Evolutionary conservation across 2,329 filamentous ascomycete genomes (phyloP), one percentile per base, ranked within the genome.

Genomic region (Fusarium sp.): DNA sequence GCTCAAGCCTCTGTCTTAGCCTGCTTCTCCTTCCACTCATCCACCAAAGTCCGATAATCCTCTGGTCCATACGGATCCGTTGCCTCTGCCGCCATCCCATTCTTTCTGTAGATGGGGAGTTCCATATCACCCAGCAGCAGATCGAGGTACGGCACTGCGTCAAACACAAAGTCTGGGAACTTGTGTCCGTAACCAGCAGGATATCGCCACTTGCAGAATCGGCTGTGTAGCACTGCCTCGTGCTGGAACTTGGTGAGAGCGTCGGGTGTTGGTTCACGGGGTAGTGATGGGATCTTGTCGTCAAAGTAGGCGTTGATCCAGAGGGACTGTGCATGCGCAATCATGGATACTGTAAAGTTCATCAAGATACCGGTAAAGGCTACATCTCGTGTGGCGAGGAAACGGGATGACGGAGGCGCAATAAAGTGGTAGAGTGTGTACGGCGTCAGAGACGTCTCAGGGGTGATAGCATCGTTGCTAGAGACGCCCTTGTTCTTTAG

Each of bases 81-180:
- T 29, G 85, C 80, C 73, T 90, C 88, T 1, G 79, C 79, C 56
- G 83, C 73, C 73, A 79, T 81, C 0, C 85, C 83, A 9, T 82
- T 78, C 80, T 90, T 91, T 33, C 87, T 80, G 68, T 85, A 81
- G 13, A 80, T 80, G 16, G 83, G 79, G 59, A 93, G 77, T 0
- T 87, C 90, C 61, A 94, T 73, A 76, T 95, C 91, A 4, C 80
- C 79, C 64, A 92, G 75, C 74, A 95, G 76, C 73, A 90, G 73
- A 77, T 94, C 91, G 16, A 93, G 76, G 63, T 93, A 96, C 4
- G 91, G 91, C 58, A 95, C 76, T 0, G 86, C 86, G 77, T 96
- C 92, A 74, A 95, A 94, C 16, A 92, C 89, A 69, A 93, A 89
- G 76, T 92, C 91, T 0, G 89, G 89, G 62, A 85, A 83, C 74